Percentiles rank a stretch among this genome's conserved stretches.
These are phyloP conservation scores for Papilionanthe hybrid DNA, from an alignment of 116 monocot species.

Conservation along the genomic window DNA sequence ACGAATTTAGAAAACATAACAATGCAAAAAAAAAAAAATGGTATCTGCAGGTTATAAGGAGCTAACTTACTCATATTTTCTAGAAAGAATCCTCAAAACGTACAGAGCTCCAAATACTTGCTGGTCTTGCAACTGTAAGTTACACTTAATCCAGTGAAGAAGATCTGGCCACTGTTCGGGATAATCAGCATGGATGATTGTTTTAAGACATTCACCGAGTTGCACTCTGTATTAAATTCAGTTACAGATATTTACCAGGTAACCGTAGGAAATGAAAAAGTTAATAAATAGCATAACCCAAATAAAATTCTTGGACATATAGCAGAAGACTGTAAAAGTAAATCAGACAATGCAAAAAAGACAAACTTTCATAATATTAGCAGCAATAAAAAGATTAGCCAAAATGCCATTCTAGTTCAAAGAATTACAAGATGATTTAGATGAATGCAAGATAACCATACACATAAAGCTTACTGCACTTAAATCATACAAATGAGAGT, in stretches of 20 bases:
- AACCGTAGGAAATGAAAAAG: neutral
- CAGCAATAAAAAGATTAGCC: neutral
- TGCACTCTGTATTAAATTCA: conserved; percentile 51
- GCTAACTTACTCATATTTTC: conserved; percentile 95
- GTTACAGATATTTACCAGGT: neutral
- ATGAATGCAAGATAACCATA: neutral
- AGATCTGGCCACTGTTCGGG: conserved; percentile 93
- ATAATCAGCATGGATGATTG: conserved; percentile 87
- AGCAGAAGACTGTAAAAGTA: neutral
- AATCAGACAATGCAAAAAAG: neutral
- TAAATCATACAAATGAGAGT: neutral
- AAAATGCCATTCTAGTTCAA: neutral
- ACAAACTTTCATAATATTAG: neutral
- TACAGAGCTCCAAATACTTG: conserved; percentile 89
- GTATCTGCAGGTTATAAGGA: neutral
- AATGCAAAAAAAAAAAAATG: neutral
- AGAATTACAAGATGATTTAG: neutral
- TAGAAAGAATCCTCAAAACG: conserved; percentile 84
- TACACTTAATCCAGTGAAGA: conserved; percentile 72
- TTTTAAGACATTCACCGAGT: conserved; percentile 95
- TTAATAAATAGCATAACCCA: neutral
- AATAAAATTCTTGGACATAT: neutral
- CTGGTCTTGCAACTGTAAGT: conserved; percentile 83
- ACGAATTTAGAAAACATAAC: neutral
- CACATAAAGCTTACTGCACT: neutral